Conservation (phyloP, 169 alveolate species). For the Plasmodium fragile region DNA sequence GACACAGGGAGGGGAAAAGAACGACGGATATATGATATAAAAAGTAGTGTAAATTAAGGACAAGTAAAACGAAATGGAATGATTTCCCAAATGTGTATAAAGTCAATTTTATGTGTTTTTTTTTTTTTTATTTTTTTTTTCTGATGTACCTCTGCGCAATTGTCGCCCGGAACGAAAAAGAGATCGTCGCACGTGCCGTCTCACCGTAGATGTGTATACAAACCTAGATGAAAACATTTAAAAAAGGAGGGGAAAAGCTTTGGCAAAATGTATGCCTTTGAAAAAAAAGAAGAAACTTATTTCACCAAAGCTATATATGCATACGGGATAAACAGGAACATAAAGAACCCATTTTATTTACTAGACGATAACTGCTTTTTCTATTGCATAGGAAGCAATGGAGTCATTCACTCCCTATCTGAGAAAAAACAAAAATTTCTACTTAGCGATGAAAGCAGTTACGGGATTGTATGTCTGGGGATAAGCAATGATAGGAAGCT, state of each 20-base stretch:
- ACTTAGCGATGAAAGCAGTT: constrained; percentile 61
- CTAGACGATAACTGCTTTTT: constrained; percentile 47
- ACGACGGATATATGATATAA: not conserved
- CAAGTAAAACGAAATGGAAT: not conserved
- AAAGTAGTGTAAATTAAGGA: not conserved
- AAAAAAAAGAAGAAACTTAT: constrained; percentile 45
- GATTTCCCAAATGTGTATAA: not conserved
- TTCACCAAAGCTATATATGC: constrained; percentile 71
- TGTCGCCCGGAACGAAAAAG: not conserved
- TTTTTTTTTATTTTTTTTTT: not conserved
- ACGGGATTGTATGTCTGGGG: constrained; percentile 64
- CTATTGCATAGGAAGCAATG: constrained; percentile 63
- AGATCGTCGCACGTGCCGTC: not conserved
- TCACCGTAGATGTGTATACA: not conserved
- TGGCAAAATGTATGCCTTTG: constrained; percentile 27
- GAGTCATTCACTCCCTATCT: constrained; percentile 47
- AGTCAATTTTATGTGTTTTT: not conserved
- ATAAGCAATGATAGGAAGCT: constrained; percentile 57
- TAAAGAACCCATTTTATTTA: constrained; percentile 49
- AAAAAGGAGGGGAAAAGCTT: not conserved
- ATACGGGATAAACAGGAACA: constrained; percentile 54
- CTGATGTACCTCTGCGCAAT: not conserved
- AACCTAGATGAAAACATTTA: not conserved
- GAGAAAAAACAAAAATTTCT: constrained; percentile 53
- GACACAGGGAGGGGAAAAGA: not conserved